These are phyloP conservation scores for Tilletia setariae DNA, from an alignment of 1,284 basidiomycete species.

Conservation along the genomic window DNA sequence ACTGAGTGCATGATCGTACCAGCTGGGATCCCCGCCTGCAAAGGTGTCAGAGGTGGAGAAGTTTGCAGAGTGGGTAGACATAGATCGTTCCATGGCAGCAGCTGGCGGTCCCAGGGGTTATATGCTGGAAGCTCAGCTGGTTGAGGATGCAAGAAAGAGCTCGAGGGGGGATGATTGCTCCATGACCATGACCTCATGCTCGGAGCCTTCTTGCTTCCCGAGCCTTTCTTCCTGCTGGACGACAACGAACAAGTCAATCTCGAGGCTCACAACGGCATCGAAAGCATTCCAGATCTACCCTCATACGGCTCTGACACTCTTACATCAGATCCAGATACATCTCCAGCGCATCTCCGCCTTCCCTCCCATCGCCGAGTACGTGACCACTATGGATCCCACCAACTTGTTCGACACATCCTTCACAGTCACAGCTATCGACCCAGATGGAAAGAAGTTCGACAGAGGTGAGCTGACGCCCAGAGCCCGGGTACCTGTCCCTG, in stretches of 20 bases:
- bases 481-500: no score
- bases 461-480: slow-evolving; percentile 65
- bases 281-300: neutral
- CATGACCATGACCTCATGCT: neutral
- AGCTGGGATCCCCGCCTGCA: slow-evolving; percentile 24
- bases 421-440: slow-evolving; percentile 49
- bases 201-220: neutral
- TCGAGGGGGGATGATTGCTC: neutral
- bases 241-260: no score
- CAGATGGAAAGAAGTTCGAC: slow-evolving; percentile 90
- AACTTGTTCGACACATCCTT: slow-evolving; percentile 54
- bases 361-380: neutral
- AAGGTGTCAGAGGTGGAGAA: slow-evolving; percentile 4
- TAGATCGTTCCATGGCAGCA: neutral
- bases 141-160: no score
- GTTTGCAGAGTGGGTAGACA: slow-evolving; percentile 9
- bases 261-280: neutral
- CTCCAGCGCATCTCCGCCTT: neutral
- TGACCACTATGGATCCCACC: slow-evolving; percentile 31
- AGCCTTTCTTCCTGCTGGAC: no score
- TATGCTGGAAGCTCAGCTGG: no score
- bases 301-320: neutral
- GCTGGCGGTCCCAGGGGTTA: no score
- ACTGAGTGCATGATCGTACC: slow-evolving; percentile 48
- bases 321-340: neutral